Evolutionary conservation across 441 rosid species (phyloP).

Genomic region (Adansonia gregorii): DNA sequence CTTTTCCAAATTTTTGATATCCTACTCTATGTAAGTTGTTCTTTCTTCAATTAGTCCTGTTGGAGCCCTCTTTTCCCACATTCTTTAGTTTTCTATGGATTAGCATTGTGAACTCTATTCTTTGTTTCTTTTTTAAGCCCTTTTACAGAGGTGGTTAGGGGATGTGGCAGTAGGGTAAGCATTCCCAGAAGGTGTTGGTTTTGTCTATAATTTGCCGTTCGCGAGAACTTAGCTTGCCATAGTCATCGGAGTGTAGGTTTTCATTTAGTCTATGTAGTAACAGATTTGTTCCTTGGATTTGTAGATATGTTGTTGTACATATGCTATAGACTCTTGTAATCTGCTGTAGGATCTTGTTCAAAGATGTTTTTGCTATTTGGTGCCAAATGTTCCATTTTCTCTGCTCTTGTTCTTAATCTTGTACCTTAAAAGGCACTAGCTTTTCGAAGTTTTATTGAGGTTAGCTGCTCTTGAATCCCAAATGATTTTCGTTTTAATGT

Average conservation of each 20-base stretch:
- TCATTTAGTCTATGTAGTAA: not conserved
- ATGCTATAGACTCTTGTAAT: constrained; percentile 29
- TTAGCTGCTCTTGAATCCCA: not conserved
- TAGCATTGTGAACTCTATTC: constrained; percentile 24
- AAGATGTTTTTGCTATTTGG: constrained; percentile 12
- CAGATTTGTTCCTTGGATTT: constrained; percentile 21
- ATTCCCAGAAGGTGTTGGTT: not conserved
- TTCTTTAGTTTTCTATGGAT: constrained; percentile 29
- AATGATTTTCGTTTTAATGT: not conserved
- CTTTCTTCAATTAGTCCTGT: constrained; percentile 20
- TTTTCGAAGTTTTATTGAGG: constrained; percentile 8
- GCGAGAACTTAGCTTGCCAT: constrained; percentile 18
- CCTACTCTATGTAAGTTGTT: constrained; percentile 17
- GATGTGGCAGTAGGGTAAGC: not conserved
- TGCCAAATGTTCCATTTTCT: not conserved
- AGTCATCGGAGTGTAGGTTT: constrained; percentile 20
- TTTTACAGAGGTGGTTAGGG: not conserved
- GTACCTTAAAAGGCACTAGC: not conserved
- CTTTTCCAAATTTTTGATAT: constrained; percentile 13
- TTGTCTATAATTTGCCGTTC: not conserved
- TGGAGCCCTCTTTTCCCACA: not conserved
- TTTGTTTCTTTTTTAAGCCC: constrained; percentile 22
- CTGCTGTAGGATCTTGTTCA: constrained; percentile 24
- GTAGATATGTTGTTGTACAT: constrained; percentile 43
- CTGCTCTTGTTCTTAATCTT: constrained; percentile 17